Percentiles rank a stretch among this genome's conserved stretches.
Conservation (phyloP, 2,329 filamentous ascomycete species). For the Stemphylium beticola region DNA sequence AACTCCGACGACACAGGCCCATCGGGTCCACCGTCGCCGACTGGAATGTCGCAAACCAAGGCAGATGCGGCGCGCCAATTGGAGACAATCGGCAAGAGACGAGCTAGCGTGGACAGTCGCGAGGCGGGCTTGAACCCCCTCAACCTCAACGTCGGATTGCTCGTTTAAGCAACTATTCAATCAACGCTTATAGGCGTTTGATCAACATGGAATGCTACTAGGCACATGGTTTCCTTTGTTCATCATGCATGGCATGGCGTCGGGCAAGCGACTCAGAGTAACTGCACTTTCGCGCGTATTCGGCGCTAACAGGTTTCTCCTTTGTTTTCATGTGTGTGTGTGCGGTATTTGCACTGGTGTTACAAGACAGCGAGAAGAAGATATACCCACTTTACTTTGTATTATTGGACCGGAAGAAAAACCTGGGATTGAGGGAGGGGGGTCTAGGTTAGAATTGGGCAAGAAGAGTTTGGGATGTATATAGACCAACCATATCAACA, state of each 20-base stretch:
- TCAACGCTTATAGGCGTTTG: not conserved
- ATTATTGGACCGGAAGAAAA: constrained; percentile 2
- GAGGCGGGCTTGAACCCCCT: constrained; percentile 30
- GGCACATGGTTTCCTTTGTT: not conserved
- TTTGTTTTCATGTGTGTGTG: not conserved
- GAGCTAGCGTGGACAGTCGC: constrained; percentile 26
- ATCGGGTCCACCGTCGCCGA: constrained; percentile 38
- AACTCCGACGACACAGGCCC: constrained; percentile 24
- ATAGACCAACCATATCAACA: not conserved
- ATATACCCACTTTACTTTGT: constrained; percentile 12
- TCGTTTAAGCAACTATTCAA: constrained; percentile 24
- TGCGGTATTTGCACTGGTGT: constrained; percentile 1
- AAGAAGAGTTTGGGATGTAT: not conserved
- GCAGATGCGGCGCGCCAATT: constrained; percentile 31
- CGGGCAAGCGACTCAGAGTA: too few species aligned
- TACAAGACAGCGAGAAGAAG: not conserved
- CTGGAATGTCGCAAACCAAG: constrained; percentile 29
- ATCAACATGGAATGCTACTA: too few species aligned
- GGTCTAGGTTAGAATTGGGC: not conserved
- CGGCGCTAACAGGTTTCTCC: not conserved
- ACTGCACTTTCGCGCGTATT: too few species aligned
- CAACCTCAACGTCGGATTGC: constrained; percentile 26
- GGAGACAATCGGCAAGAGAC: constrained; percentile 26
- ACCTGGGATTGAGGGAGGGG: not conserved
- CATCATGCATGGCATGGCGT: not conserved